Conservation (phyloP, 164 flowering plant genomes). For the Protea cynaroides region DNA sequence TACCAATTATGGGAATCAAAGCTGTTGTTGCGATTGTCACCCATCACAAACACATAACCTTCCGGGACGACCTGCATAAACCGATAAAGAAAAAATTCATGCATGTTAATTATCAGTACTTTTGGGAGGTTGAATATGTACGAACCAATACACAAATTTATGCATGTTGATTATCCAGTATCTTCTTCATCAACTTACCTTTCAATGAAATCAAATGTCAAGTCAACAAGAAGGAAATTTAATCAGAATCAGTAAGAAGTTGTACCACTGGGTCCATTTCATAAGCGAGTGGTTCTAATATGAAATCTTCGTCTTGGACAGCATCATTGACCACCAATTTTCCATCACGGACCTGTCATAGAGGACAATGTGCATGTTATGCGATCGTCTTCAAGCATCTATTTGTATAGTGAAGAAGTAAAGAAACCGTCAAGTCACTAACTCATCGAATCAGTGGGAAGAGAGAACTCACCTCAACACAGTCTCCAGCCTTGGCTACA, state of each 20-base stretch:
- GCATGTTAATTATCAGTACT: no score
- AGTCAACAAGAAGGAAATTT: conserved; percentile 1
- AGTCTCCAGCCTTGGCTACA: conserved; percentile 88
- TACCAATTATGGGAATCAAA: conserved; percentile 31
- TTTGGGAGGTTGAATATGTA: no score
- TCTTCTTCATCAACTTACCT: no score
- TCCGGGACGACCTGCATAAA: conserved; percentile 78
- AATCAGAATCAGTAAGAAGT: not conserved
- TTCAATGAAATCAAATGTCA: no score
- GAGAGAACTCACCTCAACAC: conserved; percentile 57
- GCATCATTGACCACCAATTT: conserved; percentile 72
- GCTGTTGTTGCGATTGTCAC: conserved; percentile 95
- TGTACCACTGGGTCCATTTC: conserved; percentile 75
- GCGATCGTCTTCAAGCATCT: not conserved
- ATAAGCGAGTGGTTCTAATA: conserved; percentile 82
- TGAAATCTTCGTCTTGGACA: conserved; percentile 67
- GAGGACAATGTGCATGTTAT: not conserved
- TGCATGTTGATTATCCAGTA: no score
- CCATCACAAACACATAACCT: conserved; percentile 92
- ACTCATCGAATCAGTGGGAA: not conserved
- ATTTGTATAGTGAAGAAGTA: not conserved
- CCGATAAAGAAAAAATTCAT: no score
- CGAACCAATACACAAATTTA: no score
- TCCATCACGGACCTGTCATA: conserved; percentile 61
- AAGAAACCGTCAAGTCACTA: not conserved